Conservation (phyloP, 1,284 basidiomycete genomes). For the Wallemia ichthyophaga region DNA sequence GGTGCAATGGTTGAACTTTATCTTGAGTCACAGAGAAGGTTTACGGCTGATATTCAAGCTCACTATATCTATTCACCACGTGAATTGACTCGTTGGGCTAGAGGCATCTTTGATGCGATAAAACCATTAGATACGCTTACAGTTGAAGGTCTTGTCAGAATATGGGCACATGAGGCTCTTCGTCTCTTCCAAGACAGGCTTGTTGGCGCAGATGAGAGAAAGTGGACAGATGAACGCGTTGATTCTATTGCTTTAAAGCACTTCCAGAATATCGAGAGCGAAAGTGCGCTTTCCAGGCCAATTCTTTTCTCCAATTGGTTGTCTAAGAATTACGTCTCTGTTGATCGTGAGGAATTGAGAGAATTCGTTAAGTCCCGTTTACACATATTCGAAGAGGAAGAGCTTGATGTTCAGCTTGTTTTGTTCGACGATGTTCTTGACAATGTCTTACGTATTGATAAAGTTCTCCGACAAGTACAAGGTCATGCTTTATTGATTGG, state of each 20-base stretch:
- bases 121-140: conserved; percentile 65
- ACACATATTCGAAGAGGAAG: conserved; percentile 86
- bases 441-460: conserved; percentile 85
- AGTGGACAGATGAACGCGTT: conserved; percentile 82
- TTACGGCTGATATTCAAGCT: conserved; percentile 84
- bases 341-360: conserved; percentile 68
- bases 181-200: conserved; percentile 94
- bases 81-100: conserved; percentile 90
- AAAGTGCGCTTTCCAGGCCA: conserved; percentile 55
- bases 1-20: conserved; percentile 96
- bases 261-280: conserved; percentile 69
- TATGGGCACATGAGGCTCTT: conserved; percentile 95
- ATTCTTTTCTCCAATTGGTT: conserved; percentile 99
- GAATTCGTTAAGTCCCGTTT: conserved; percentile 92
- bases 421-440: conserved; percentile 96
- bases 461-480: conserved; percentile 95
- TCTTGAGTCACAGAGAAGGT: conserved; percentile 67
- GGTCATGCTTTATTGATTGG: conserved; percentile 89
- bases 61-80: conserved; percentile 98
- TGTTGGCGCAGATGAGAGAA: conserved; percentile 63
- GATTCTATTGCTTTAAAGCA: conserved; percentile 54
- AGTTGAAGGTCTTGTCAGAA: conserved; percentile 74
- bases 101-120: conserved; percentile 91
- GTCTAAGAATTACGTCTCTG: conserved; percentile 82
- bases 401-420: conserved; percentile 90